A percentile compares a stretch with the other conserved stretches of the same genome.
Conservation (phyloP, 2,329 filamentous ascomycete species). For the Hymenoscyphus fraxineus region DNA sequence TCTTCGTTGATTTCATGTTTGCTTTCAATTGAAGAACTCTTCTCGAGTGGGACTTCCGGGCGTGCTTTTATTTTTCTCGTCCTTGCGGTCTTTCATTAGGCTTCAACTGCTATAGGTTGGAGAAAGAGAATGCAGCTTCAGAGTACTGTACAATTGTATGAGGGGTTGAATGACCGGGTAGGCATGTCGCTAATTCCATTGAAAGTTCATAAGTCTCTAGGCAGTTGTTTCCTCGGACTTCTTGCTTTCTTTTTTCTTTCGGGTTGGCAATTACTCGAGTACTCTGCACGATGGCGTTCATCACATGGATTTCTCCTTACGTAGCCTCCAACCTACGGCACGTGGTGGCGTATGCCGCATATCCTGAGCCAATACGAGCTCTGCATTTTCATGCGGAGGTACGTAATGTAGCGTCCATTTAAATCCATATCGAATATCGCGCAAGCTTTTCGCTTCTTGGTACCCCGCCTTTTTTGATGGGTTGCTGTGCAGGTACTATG, state of each 20-base stretch:
- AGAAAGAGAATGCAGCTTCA: no score
- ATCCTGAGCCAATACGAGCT: not conserved
- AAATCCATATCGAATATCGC: constrained; percentile 3
- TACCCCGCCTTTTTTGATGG: not conserved
- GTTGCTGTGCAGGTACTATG: not conserved
- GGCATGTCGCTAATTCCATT: no score
- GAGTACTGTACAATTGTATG: no score
- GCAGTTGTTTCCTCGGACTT: no score
- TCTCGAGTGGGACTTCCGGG: no score
- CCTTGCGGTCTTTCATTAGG: no score
- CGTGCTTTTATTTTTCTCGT: no score
- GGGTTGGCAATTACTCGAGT: not conserved
- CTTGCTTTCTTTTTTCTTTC: not conserved
- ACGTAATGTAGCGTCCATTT: not conserved
- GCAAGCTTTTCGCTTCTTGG: not conserved
- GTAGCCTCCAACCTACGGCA: not conserved
- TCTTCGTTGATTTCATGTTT: not conserved
- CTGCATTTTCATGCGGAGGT: not conserved
- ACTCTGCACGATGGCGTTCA: not conserved
- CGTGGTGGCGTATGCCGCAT: not conserved
- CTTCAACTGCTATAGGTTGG: no score
- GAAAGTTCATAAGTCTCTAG: no score
- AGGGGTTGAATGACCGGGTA: no score
- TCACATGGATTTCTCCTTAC: not conserved
- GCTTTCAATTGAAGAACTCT: no score